A percentile compares a stretch with the other conserved stretches of the same genome.
Evolutionary conservation across 129 eudicot species (phyloP).

Genomic region (Pulicaria dysenterica): DNA sequence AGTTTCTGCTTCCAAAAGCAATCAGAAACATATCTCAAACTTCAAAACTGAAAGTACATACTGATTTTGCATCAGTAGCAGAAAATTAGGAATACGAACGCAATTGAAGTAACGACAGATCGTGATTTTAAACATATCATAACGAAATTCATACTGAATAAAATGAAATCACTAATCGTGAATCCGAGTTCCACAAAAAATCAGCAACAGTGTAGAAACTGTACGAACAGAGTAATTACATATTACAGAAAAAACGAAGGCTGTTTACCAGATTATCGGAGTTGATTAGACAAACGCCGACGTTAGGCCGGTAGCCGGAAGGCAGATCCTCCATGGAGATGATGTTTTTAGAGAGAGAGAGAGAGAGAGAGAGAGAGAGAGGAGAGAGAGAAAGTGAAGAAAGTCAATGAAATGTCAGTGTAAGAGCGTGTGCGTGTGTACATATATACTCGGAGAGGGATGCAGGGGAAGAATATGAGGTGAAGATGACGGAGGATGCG

Average conservation of each 20-base stretch:
- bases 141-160: not conserved
- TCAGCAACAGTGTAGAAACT: conserved; percentile 20
- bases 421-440: conserved; percentile 36
- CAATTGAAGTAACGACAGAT: not conserved
- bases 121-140: not conserved
- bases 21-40: conserved; percentile 6
- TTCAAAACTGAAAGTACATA: not conserved
- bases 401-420: conserved; percentile 52
- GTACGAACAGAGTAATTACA: not conserved
- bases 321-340: conserved; percentile 82
- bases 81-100: not conserved
- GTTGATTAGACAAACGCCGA: conserved; percentile 93
- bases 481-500: conserved; percentile 8
- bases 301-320: conserved; percentile 94
- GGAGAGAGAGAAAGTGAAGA: conserved; percentile 37
- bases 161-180: conserved; percentile 7
- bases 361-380: conserved; percentile 41
- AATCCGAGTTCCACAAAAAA: conserved; percentile 7
- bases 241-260: not conserved
- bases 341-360: conserved; percentile 34
- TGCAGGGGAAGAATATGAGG: not conserved
- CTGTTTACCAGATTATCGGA: conserved; percentile 64
- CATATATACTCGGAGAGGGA: not conserved
- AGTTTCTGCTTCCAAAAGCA: conserved; percentile 4
- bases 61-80: conserved; percentile 4